These are phyloP conservation scores for Mallotus repandus DNA, from an alignment of 441 rosid species.

Conservation along the genomic window DNA sequence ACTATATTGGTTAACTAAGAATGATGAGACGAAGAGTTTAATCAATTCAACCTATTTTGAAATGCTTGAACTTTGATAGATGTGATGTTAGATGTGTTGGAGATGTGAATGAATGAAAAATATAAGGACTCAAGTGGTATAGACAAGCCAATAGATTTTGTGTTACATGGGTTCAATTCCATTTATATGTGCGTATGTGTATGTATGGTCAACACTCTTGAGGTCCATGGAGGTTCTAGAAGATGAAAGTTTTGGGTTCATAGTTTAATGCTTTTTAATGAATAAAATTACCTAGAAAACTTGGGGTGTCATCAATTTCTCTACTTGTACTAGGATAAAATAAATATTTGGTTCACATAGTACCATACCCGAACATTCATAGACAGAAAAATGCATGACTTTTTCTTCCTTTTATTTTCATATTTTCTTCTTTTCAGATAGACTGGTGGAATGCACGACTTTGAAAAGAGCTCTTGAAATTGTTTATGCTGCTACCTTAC, in stretches of 20 bases:
- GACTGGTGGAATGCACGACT: constrained; percentile 89
- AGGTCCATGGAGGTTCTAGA: no score
- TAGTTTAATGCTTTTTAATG: neutral
- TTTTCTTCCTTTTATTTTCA: neutral
- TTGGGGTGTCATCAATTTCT: neutral
- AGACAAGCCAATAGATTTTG: no score
- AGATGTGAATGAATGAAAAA: no score
- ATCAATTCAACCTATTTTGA: neutral
- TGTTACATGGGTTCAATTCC: no score
- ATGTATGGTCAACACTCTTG: no score
- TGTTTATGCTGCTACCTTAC: constrained; percentile 89
- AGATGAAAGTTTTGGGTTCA: no score
- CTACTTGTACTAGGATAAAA: no score
- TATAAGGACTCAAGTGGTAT: no score
- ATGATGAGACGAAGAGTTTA: neutral
- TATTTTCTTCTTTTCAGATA: constrained; percentile 48
- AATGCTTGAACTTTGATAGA: neutral
- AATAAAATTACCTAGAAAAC: neutral
- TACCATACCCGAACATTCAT: neutral
- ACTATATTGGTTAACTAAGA: neutral
- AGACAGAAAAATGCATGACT: neutral
- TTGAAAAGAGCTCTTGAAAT: constrained; percentile 90
- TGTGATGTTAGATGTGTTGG: neutral
- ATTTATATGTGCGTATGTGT: no score
- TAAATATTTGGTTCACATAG: neutral